Conservation (phyloP, 306 rosid species). For the Acacia confusa region DNA sequence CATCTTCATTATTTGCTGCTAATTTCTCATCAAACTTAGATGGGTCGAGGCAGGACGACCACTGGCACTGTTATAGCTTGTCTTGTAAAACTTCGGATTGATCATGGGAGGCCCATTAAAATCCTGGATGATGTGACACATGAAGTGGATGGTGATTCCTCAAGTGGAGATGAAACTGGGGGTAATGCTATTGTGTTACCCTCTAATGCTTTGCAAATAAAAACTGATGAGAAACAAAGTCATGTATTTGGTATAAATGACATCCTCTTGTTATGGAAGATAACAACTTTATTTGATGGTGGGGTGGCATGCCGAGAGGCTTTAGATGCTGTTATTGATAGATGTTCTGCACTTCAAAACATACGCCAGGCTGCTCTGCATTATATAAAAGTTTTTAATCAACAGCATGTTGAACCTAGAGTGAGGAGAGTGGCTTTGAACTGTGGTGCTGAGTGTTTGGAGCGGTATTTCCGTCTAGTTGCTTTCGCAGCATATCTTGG, state of each 20-base stretch:
- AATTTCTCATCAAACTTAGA: constrained; percentile 45
- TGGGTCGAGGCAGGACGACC: constrained; percentile 60
- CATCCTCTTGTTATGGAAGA: constrained; percentile 86
- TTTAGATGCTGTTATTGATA: constrained; percentile 85
- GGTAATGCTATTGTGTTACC: constrained; percentile 38
- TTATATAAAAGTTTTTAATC: constrained; percentile 77
- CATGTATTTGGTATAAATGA: constrained; percentile 85
- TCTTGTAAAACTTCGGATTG: constrained; percentile 73
- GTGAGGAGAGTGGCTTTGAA: constrained; percentile 87
- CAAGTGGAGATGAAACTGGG: constrained; percentile 75
- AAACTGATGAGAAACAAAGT: constrained; percentile 47
- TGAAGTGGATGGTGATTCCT: constrained; percentile 55
- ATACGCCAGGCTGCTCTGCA: constrained; percentile 87
- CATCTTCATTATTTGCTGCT: background rate
- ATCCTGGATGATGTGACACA: constrained; percentile 47
- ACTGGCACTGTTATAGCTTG: constrained; percentile 75
- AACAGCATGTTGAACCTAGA: constrained; percentile 83
- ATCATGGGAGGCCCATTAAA: constrained; percentile 36
- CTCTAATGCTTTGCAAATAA: constrained; percentile 38
- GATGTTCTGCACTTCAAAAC: constrained; percentile 90
- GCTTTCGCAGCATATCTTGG: constrained; percentile 97
- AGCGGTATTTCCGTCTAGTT: constrained; percentile 86
- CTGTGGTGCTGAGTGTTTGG: constrained; percentile 91
- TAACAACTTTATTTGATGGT: constrained; percentile 80
- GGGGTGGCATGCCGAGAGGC: constrained; percentile 90